Percentiles rank a stretch among this genome's conserved stretches.
These are phyloP conservation scores for Mucor mucedo DNA, from an alignment of 371 early-diverging fungal genomes.

Conservation along the genomic window DNA sequence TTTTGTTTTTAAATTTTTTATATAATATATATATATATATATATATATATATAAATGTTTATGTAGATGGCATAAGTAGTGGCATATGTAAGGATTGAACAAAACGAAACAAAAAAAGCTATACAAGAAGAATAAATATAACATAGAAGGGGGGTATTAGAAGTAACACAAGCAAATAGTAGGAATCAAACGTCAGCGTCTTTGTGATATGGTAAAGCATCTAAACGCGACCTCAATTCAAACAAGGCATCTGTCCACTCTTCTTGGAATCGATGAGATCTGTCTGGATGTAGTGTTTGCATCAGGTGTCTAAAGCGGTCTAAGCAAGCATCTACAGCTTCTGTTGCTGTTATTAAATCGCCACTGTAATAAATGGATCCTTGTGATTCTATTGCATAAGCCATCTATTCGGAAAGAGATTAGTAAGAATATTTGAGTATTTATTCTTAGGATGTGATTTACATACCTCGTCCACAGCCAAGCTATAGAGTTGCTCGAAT, in stretches of 20 bases:
- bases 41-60: neutral
- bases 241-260: slow-evolving; percentile 33
- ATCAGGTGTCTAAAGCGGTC: slow-evolving; percentile 23
- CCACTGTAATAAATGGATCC: slow-evolving; percentile 39
- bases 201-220: slow-evolving; percentile 19
- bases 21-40: neutral
- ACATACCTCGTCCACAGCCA: slow-evolving; percentile 35
- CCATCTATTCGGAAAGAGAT: neutral
- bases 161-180: too few species aligned
- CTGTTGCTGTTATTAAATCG: slow-evolving; percentile 26
- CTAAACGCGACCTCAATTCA: slow-evolving; percentile 27
- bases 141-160: too few species aligned
- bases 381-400: slow-evolving; percentile 37
- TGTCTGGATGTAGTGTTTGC: slow-evolving; percentile 17
- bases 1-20: neutral
- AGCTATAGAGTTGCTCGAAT: slow-evolving; percentile 17
- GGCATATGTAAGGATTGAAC: neutral
- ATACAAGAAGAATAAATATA: too few species aligned
- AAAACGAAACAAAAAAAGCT: neutral
- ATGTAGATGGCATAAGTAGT: neutral
- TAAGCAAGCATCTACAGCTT: slow-evolving; percentile 29
- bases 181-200: too few species aligned
- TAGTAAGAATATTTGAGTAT: neutral
- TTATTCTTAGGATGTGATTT: neutral
- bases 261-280: slow-evolving; percentile 27